Evolutionary conservation across 805 yeast species (phyloP).

Genomic region (Candida germanica): DNA sequence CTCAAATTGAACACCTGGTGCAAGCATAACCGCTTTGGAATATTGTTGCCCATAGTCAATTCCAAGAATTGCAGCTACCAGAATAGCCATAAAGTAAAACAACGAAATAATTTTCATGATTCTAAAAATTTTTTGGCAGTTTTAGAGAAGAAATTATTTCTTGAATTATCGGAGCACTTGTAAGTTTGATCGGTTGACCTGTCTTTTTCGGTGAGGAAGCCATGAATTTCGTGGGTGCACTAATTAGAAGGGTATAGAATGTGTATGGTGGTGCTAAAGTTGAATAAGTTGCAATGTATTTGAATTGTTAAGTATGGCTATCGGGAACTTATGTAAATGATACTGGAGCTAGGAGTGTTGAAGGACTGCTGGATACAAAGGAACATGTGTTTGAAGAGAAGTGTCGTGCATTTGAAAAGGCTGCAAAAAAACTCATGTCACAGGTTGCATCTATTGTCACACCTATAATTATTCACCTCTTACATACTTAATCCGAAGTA

Average conservation of each 20-base stretch:
- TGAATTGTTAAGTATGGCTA: too few relatives aligned
- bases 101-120: slow-evolving; percentile 11
- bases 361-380: too few relatives aligned
- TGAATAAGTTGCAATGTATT: too few relatives aligned
- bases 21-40: slow-evolving; percentile 83
- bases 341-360: too few relatives aligned
- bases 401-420: too few relatives aligned
- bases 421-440: too few relatives aligned
- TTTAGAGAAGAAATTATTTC: not conserved
- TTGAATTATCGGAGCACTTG: not conserved
- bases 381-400: too few relatives aligned
- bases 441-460: too few relatives aligned
- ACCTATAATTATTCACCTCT: too few relatives aligned
- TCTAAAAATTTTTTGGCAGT: not conserved
- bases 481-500: too few relatives aligned
- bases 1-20: slow-evolving; percentile 88
- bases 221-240: not conserved
- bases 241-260: not conserved
- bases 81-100: slow-evolving; percentile 15
- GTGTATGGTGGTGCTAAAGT: too few relatives aligned
- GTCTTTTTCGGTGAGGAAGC: slow-evolving; percentile 7
- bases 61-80: slow-evolving; percentile 70
- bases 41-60: slow-evolving; percentile 86
- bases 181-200: slow-evolving; percentile 4
- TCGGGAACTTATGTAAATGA: too few relatives aligned